Percentiles rank a stretch among this genome's conserved stretches.
phyloP scores from a whole-genome alignment of 1,139 yeast genomes.

The Candida sanyaensis region DNA sequence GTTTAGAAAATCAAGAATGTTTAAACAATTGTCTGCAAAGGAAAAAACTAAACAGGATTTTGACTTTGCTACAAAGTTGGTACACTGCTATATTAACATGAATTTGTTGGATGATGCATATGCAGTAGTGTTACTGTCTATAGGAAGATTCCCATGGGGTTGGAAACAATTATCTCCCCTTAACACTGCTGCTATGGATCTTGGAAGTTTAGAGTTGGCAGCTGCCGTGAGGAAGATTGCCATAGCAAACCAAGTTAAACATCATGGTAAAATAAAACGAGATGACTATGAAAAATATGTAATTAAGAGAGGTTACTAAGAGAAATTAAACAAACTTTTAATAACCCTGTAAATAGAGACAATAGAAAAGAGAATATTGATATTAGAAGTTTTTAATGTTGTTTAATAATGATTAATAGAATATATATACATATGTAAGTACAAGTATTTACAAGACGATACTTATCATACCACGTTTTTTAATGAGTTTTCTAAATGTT shows the following conservation, averaged over 20 bases:
- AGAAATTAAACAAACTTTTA: not conserved
- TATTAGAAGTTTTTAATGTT: not conserved
- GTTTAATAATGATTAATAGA: not conserved
- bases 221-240: constrained; percentile 39
- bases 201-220: constrained; percentile 49
- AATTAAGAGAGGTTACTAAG: constrained; percentile 33
- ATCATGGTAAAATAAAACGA: constrained; percentile 41
- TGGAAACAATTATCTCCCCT: constrained; percentile 55
- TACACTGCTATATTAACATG: constrained; percentile 51
- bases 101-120: constrained; percentile 68
- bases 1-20: constrained; percentile 57
- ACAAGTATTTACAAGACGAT: constrained; percentile 17
- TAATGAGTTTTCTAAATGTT: constrained; percentile 22
- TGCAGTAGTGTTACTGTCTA: constrained; percentile 65
- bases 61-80: constrained; percentile 67
- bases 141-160: constrained; percentile 72
- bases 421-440: constrained; percentile 6
- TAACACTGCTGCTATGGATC: constrained; percentile 45
- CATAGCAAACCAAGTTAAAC: constrained; percentile 33
- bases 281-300: constrained; percentile 33
- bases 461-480: constrained; percentile 31
- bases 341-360: constrained; percentile 2
- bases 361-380: not conserved
- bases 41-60: constrained; percentile 59
- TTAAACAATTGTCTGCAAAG: constrained; percentile 37